Evolutionary conservation across 2,329 filamentous ascomycete genomes (phyloP).

Genomic region (Onygenales sp.): DNA sequence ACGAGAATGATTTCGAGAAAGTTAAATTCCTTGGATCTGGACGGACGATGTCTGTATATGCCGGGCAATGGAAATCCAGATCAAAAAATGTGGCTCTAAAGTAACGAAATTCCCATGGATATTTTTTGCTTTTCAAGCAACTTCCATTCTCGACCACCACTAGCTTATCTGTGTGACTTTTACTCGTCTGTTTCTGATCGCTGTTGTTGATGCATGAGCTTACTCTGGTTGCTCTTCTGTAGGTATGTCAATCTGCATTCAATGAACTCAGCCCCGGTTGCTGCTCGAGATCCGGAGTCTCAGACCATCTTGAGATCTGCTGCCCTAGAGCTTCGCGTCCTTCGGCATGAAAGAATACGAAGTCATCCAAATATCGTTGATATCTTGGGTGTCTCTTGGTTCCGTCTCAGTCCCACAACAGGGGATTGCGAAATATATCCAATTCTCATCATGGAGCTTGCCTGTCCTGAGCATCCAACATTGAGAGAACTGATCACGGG

Average conservation of each 20-base stretch:
- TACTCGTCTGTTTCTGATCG: too few species aligned
- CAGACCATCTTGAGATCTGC: neutral
- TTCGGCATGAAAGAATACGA: neutral
- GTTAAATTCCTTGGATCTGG: neutral
- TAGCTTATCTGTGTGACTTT: too few species aligned
- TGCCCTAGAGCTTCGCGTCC: neutral
- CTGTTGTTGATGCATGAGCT: too few species aligned
- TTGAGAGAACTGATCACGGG: neutral
- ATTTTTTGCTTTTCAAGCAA: neutral
- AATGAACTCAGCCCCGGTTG: neutral
- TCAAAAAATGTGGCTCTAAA: neutral
- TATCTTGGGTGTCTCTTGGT: conserved; percentile 1
- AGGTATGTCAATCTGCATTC: neutral
- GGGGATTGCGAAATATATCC: neutral
- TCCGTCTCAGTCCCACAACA: neutral
- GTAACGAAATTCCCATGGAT: neutral
- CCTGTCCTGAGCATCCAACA: conserved; percentile 1
- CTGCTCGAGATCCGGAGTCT: neutral
- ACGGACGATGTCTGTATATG: neutral
- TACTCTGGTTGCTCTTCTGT: neutral
- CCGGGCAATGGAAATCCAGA: neutral
- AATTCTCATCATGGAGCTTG: conserved; percentile 2
- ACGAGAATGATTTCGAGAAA: neutral
- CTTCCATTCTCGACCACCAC: neutral
- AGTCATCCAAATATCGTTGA: neutral